Conservation (phyloP, 1,139 yeast species). For the Scheffersomyces cryptocercus region DNA sequence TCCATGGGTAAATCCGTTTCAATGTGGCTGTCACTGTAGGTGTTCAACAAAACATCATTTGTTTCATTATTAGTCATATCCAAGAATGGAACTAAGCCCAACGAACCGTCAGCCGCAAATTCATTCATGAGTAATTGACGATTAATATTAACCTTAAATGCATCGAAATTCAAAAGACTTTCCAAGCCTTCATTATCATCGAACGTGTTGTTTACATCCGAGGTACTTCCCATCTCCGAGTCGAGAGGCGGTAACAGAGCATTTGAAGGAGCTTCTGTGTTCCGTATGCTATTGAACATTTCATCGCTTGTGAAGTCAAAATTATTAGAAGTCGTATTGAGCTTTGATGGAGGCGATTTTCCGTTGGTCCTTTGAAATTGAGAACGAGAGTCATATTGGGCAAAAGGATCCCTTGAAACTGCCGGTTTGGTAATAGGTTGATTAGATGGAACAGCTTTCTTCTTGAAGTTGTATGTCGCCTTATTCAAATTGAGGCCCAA, state of each 20-base stretch:
- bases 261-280: neutral
- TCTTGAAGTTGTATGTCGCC: conserved; percentile 13
- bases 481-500: conserved; percentile 37
- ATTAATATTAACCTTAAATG: conserved; percentile 37
- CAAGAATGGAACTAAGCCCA: conserved; percentile 61
- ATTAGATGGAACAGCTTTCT: conserved; percentile 14
- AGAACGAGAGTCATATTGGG: conserved; percentile 1
- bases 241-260: neutral
- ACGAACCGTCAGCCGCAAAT: conserved; percentile 69
- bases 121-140: conserved; percentile 47
- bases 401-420: conserved; percentile 6
- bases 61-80: conserved; percentile 24
- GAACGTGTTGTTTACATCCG: neutral
- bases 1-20: neutral
- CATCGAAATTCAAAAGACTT: conserved; percentile 40
- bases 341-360: conserved; percentile 8
- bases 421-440: conserved; percentile 24
- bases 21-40: conserved; percentile 1
- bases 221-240: neutral
- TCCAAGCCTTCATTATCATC: conserved; percentile 19
- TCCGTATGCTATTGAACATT: conserved; percentile 1
- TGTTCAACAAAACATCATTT: conserved; percentile 5
- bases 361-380: neutral
- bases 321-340: conserved; percentile 3
- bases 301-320: conserved; percentile 3